Evolutionary conservation across 2,329 filamentous ascomycete species (phyloP).

Genomic region (Didymella arachidicola): DNA sequence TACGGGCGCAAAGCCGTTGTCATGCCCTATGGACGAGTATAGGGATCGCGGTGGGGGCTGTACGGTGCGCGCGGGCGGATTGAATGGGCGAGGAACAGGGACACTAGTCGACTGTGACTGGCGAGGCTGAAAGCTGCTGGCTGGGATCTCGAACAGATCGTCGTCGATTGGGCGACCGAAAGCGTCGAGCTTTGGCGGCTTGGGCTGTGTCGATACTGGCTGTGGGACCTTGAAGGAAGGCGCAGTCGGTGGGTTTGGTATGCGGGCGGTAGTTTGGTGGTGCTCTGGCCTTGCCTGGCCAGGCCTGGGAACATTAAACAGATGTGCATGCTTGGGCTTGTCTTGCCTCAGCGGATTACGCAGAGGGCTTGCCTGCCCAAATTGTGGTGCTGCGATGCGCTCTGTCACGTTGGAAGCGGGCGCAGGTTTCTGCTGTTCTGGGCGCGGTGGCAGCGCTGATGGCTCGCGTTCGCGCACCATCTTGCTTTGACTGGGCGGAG

Average conservation of each 20-base stretch:
- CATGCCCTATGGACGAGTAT: conserved; percentile 60
- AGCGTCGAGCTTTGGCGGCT: conserved; percentile 21
- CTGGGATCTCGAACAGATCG: conserved; percentile 47
- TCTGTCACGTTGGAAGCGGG: conserved; percentile 46
- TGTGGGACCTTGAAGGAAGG: conserved; percentile 16
- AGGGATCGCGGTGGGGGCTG: conserved; percentile 60
- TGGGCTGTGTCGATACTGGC: conserved; percentile 1
- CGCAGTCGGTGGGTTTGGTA: conserved; percentile 32
- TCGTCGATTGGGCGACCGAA: conserved; percentile 38
- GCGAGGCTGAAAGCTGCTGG: conserved; percentile 44
- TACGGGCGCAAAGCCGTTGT: conserved; percentile 52
- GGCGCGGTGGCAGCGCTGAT: conserved; percentile 45
- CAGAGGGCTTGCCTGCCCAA: conserved; percentile 66
- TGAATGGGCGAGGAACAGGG: conserved; percentile 59
- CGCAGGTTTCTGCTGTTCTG: conserved; percentile 28
- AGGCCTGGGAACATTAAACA: conserved; percentile 62
- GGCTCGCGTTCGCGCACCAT: conserved; percentile 64
- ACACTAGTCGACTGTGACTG: conserved; percentile 44
- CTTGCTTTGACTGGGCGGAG: conserved; percentile 27
- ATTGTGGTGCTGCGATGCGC: conserved; percentile 53
- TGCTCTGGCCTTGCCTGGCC: conserved; percentile 61
- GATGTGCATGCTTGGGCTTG: conserved; percentile 43
- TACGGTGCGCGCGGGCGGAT: conserved; percentile 54
- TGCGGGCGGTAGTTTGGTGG: conserved; percentile 49
- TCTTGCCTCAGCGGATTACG: conserved; percentile 56